Evolutionary conservation across 192 early-diverging fungal genomes (phyloP), one percentile per base, ranked within the genome.

Genomic region (Podila verticillata): DNA sequence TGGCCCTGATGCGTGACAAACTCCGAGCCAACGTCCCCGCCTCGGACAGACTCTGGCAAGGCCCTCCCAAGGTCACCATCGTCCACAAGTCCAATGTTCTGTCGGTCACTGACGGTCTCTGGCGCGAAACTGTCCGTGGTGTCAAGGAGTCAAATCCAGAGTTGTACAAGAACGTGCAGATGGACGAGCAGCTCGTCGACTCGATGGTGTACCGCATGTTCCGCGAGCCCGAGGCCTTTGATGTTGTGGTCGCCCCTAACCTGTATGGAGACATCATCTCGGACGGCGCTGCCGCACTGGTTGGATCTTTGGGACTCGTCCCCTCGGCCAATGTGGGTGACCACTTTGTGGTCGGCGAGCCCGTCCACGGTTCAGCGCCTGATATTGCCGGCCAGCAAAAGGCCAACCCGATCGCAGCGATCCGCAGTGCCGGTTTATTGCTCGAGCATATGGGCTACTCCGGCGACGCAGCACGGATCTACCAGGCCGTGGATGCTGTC

Each of bases 131-230:
- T 5, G 95, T 96, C 24, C 90, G 92, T 63, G 75, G 70, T 51
- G 91, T 93, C 72, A 88, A 95, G 68, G 88, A 90, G 47, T 81
- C 86, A 62, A 92, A 91, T 56, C 74, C 87, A 15, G 84, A 83
- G 54, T 89, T 88, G 64, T 87, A 81, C 59, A 71, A 80, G 44
- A 73, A 79, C 44, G 90, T 97, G 0, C 88, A 95, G 48, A 86
- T 96, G 81, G 95, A 99, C 70, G 97, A 99, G 85, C 97, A 99
- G 84, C 88, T 99, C 75, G 96, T 99, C 4, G 97, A 99, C 70
- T 99, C 97, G 26, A 99, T 99, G 97, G 97, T 99, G 73, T 95
- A 98, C 83, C 95, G 97, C 72, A 90, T 99, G 90, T 99, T 98
- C 92, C 93, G 96, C 68, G 97, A 98, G 78, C 96, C 97, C 57